Evolutionary conservation across 2,329 filamentous ascomycete species (phyloP).

Genomic region (Tetracladium maxilliforme): DNA sequence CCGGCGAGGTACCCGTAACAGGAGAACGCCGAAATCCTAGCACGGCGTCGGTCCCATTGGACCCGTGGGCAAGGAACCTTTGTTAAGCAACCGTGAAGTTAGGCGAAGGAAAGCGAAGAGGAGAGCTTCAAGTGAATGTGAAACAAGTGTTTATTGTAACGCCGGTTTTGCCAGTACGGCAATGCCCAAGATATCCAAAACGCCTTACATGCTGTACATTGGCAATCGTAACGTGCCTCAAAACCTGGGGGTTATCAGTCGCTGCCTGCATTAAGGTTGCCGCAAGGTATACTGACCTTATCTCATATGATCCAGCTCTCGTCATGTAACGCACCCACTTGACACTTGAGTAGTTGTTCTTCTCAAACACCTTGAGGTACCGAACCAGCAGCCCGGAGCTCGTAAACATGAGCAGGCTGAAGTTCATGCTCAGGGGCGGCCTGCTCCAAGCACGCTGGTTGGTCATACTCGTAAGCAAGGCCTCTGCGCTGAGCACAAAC

Average conservation of each 20-base stretch:
- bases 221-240: no score
- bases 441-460: slow-evolving; percentile 95
- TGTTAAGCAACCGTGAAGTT: no score
- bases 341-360: slow-evolving; percentile 95
- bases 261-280: no score
- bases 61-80: no score
- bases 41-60: background rate
- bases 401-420: slow-evolving; percentile 95
- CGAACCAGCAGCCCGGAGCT: slow-evolving; percentile 83
- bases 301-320: slow-evolving; percentile 91
- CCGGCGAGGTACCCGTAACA: no score
- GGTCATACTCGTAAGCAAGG: slow-evolving; percentile 88
- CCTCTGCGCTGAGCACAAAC: slow-evolving; percentile 88
- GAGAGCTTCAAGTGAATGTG: no score
- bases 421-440: slow-evolving; percentile 81
- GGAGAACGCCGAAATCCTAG: background rate
- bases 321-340: slow-evolving; percentile 99
- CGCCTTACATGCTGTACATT: no score
- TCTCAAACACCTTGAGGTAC: slow-evolving; percentile 98
- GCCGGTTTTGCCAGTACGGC: no score
- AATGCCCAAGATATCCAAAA: no score
- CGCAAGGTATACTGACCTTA: slow-evolving; percentile 53
- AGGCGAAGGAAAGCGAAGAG: no score
- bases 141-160: no score
- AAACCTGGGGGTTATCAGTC: no score